phyloP scores from a whole-genome alignment of 208 protist genomes.

The Leptomonas pyrrhocoris region DNA sequence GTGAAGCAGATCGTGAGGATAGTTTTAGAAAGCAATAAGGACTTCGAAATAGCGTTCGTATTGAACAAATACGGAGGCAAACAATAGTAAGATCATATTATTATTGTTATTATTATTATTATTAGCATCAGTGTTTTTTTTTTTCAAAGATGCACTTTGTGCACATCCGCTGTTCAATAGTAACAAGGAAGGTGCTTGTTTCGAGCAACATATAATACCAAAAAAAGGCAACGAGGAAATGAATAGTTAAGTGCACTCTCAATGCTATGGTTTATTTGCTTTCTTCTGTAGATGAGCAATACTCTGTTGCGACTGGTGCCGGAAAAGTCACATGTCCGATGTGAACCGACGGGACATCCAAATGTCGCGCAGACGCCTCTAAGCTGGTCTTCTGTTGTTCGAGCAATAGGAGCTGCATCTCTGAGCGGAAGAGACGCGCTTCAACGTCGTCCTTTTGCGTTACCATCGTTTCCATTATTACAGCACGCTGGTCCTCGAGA shows the following conservation, averaged over 20 bases:
- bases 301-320: neutral
- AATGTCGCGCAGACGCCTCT: neutral
- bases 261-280: neutral
- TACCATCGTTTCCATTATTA: conserved; percentile 13
- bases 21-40: too few species aligned
- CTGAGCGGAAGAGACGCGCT: conserved; percentile 14
- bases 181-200: too few species aligned
- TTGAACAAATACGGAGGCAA: too few species aligned
- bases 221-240: neutral
- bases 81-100: too few species aligned
- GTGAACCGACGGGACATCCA: conserved; percentile 2
- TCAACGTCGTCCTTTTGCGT: conserved; percentile 10
- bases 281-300: neutral
- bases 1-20: too few species aligned
- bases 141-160: too few species aligned
- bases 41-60: too few species aligned
- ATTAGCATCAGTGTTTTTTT: too few species aligned
- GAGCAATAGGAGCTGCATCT: conserved; percentile 13
- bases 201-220: neutral
- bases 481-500: conserved; percentile 5
- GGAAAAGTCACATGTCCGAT: neutral
- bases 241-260: neutral
- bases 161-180: too few species aligned
- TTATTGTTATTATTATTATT: too few species aligned
- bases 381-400: conserved; percentile 10